Evolutionary conservation across 352 stramenopile genomes (phyloP).

Genomic region (Pythium sp.): DNA sequence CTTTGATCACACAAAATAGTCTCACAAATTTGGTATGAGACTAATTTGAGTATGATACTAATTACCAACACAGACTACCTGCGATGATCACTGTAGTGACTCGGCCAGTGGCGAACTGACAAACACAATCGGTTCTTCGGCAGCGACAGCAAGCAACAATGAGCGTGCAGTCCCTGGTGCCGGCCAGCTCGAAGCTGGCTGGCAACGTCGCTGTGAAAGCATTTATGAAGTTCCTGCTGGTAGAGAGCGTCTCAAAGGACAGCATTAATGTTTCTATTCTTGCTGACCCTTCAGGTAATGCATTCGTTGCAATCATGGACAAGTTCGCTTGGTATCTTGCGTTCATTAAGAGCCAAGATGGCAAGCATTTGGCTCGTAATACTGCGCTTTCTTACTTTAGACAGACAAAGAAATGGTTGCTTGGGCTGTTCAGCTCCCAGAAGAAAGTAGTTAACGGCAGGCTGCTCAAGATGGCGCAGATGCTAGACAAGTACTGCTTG

Average conservation of each 20-base stretch:
- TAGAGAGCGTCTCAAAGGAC: neutral
- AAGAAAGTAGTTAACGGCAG: neutral
- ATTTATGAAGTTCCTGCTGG: neutral
- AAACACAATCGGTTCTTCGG: neutral
- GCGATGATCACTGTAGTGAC: no score
- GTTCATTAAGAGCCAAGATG: neutral
- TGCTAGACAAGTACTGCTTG: neutral
- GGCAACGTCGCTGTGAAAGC: neutral
- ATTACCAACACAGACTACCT: no score
- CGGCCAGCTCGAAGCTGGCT: neutral
- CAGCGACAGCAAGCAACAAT: neutral
- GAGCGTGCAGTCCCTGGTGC: neutral
- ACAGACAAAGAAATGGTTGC: neutral
- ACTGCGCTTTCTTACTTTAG: neutral
- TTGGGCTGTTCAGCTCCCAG: neutral
- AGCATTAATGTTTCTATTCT: slow-evolving; percentile 1
- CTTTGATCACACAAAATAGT: no score
- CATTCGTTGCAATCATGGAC: neutral
- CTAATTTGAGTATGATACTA: no score
- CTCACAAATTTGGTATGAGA: no score
- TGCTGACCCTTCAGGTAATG: slow-evolving; percentile 1
- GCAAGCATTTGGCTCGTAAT: neutral
- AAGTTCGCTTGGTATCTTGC: neutral
- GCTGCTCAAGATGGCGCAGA: neutral
- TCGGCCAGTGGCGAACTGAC: no score